These are phyloP conservation scores for Globisporangium irregulare DNA, from an alignment of 352 stramenopile genomes.

Conservation along the genomic window DNA sequence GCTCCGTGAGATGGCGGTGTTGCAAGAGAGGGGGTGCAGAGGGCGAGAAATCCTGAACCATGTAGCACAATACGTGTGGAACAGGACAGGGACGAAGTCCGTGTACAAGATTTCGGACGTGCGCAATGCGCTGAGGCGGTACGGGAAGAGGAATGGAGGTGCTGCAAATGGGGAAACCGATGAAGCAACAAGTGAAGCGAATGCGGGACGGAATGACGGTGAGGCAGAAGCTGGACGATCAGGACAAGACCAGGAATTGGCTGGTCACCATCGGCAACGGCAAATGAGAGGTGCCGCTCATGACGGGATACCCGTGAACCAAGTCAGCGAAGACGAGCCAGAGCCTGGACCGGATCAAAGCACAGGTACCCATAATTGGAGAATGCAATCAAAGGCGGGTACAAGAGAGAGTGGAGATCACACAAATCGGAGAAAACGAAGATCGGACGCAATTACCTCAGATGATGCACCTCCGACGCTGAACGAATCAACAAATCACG, in stretches of 20 bases:
- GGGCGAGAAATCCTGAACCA: neutral
- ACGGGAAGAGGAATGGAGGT: neutral
- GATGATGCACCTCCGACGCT: neutral
- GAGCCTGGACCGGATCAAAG: neutral
- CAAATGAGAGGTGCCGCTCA: neutral
- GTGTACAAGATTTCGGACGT: constrained; percentile 6
- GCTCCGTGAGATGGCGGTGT: constrained; percentile 4
- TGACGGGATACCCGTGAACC: neutral
- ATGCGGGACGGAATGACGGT: neutral
- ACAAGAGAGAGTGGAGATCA: neutral
- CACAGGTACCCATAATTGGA: neutral
- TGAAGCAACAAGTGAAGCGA: neutral
- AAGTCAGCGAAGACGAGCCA: neutral
- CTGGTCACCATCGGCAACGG: too few relatives aligned
- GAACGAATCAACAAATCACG: neutral
- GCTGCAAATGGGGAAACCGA: neutral
- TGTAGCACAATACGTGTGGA: neutral
- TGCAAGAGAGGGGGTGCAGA: neutral
- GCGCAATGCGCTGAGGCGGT: constrained; percentile 4
- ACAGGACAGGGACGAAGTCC: neutral
- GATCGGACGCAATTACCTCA: neutral
- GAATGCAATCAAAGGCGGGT: neutral
- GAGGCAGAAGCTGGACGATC: neutral
- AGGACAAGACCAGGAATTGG: neutral
- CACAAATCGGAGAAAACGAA: neutral